A percentile compares a stretch with the other conserved stretches of the same genome.
phyloP scores from a whole-genome alignment of 257 asterid genomes.

The Perilla frutescens region DNA sequence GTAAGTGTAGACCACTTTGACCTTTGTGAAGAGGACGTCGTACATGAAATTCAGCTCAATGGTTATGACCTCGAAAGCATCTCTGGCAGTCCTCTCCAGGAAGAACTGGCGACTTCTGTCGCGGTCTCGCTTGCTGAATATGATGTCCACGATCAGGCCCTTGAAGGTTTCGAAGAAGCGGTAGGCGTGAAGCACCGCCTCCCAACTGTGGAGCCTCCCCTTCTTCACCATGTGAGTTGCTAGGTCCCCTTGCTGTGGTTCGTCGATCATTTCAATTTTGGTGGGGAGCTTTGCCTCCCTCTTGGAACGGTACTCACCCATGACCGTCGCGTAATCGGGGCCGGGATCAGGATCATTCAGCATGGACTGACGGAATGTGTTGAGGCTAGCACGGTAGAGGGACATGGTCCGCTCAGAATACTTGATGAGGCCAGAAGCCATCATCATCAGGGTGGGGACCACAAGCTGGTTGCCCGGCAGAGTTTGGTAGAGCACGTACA shows the following conservation, averaged over 20 bases:
- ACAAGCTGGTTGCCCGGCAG: constrained; percentile 41
- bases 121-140: constrained; percentile 53
- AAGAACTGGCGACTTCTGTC: constrained; percentile 46
- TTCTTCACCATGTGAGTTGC: constrained; percentile 30
- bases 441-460: constrained; percentile 51
- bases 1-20: constrained; percentile 32
- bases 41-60: constrained; percentile 64
- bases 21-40: constrained; percentile 58
- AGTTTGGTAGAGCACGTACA: constrained; percentile 46
- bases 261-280: constrained; percentile 30
- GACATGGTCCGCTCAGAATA: constrained; percentile 51
- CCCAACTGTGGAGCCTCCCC: constrained; percentile 27
- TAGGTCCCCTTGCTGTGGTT: constrained; percentile 32
- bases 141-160: constrained; percentile 63
- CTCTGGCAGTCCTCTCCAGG: constrained; percentile 34
- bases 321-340: constrained; percentile 60
- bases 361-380: constrained; percentile 48
- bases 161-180: constrained; percentile 50
- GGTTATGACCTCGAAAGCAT: constrained; percentile 56
- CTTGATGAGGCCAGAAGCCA: constrained; percentile 51
- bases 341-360: constrained; percentile 54
- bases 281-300: constrained; percentile 49
- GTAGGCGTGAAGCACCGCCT: constrained; percentile 45
- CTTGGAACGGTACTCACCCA: constrained; percentile 51
- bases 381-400: constrained; percentile 47